These are phyloP conservation scores for Mortierella claussenii DNA, from an alignment of 192 early-diverging fungal genomes.

Conservation along the genomic window DNA sequence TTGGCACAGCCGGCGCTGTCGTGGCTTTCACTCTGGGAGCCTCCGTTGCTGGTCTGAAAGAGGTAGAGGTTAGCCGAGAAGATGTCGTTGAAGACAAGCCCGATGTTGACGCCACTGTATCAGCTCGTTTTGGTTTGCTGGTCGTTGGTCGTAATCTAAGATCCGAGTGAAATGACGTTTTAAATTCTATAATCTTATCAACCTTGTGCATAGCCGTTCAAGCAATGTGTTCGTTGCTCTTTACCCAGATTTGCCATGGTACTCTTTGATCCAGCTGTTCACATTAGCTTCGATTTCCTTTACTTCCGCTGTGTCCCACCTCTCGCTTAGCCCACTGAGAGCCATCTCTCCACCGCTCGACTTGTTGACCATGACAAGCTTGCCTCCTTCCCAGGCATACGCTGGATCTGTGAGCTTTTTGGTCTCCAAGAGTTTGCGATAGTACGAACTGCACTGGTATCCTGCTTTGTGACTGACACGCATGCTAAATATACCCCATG, in stretches of 20 bases:
- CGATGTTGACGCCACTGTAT: neutral
- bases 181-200: neutral
- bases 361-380: conserved; percentile 58
- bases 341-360: conserved; percentile 53
- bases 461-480: conserved; percentile 64
- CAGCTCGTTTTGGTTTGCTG: conserved; percentile 11
- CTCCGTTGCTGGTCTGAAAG: conserved; percentile 29
- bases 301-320: conserved; percentile 61
- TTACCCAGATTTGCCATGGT: conserved; percentile 49
- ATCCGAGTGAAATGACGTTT: too few relatives aligned
- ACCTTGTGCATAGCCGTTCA: neutral
- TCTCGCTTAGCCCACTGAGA: conserved; percentile 54
- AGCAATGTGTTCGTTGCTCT: conserved; percentile 15
- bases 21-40: conserved; percentile 50
- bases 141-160: conserved; percentile 10
- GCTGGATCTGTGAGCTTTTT: conserved; percentile 59
- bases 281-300: conserved; percentile 60
- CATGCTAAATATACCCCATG: conserved; percentile 67
- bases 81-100: neutral
- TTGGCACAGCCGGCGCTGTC: conserved; percentile 27
- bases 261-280: conserved; percentile 62
- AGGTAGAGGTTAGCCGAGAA: neutral
- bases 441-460: conserved; percentile 69
- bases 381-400: conserved; percentile 60
- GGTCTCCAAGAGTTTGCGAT: conserved; percentile 59